Base-by-base conservation (phyloP, 768 basidiomycete genomes). In the Agaricus blazei region DNA sequence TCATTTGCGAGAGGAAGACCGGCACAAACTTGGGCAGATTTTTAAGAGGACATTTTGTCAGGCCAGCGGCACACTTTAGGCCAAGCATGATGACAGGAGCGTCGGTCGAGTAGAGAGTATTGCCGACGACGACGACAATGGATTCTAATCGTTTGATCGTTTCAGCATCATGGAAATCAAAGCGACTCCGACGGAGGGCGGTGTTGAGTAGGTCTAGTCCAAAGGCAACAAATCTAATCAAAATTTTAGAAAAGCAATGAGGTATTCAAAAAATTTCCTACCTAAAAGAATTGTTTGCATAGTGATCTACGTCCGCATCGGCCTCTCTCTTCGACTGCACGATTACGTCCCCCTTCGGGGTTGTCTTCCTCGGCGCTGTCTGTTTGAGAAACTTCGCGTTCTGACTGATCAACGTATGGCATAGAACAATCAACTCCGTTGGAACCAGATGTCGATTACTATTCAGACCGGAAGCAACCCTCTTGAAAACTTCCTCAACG, bases 201-300 rank as follows among this genome's bases (percentile, higher is more conserved):
- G 92, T 90, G 62, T 88, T 82, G 65, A 98, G 87, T 3, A 99
- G 75, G 51, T 98, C 94, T 41, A 98, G 76, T 41, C 97, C 97
- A 62, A 99, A 93, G 4, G 84, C 80, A 29, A 97, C 84, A 62
- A 98, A 98, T 26, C 89, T 93, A 58, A 27, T 45, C 15, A 40
- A 28, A 26, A 8, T 11, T 49, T 58, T 56, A 59, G 52, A 45
- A 40, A 26, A 31, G 24, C 15, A 26, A 40, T 27, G 15, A 45
- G 47, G 9, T 40, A 26, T 19, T 0, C 36, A 51, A 36, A 57
- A 66, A 11, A 7, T 34, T 3, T 44, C 79, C 15, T 64, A 90
- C 90, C 92, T 85, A 73, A 87, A 89, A 4, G 93, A 94, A 66
- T 97, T 98, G 64, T 85, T 85, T 1, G 83, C 76, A 65, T 87